phyloP scores from a whole-genome alignment of 1,284 basidiomycete species.

The Pseudozyma hubeiensis region DNA sequence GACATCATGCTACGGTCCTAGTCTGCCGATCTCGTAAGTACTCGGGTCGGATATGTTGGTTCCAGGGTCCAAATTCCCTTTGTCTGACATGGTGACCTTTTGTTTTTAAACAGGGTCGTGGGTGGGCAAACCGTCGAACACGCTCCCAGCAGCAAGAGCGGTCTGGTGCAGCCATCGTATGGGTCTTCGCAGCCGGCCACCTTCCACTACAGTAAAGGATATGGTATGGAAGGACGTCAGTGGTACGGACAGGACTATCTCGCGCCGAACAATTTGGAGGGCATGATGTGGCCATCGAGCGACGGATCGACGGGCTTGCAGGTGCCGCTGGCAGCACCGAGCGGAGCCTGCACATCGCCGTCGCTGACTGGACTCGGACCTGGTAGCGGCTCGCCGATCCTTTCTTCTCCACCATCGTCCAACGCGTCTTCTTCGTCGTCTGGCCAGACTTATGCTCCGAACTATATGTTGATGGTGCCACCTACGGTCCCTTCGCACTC shows the following conservation, averaged over 20 bases:
- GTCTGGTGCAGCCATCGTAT: neutral
- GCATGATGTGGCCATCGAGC: slow-evolving; percentile 31
- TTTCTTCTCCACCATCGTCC: slow-evolving; percentile 37
- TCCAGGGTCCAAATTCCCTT: neutral
- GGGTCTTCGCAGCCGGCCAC: slow-evolving; percentile 7
- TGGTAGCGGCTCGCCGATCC: slow-evolving; percentile 22
- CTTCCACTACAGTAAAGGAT: slow-evolving; percentile 31
- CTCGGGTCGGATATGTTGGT: too few relatives aligned
- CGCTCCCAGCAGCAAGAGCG: slow-evolving; percentile 2
- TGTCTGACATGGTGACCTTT: neutral
- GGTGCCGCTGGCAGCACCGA: neutral
- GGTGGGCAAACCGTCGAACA: slow-evolving; percentile 32
- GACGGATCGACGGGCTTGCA: neutral
- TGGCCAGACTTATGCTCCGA: slow-evolving; percentile 12
- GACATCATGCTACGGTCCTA: slow-evolving; percentile 48
- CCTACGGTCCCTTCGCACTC: slow-evolving; percentile 33
- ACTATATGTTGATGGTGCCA: slow-evolving; percentile 24
- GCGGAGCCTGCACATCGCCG: neutral
- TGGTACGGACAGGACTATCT: slow-evolving; percentile 18
- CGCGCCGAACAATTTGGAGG: neutral
- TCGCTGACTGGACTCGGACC: slow-evolving; percentile 4
- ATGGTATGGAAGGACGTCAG: slow-evolving; percentile 13
- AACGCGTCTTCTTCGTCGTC: slow-evolving; percentile 28
- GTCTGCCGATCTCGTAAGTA: slow-evolving; percentile 42
- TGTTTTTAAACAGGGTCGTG: slow-evolving; percentile 8